Percentiles rank a stretch among this genome's conserved stretches.
Conservation (phyloP, 148 eudicot genomes). For the Bassia scoparia region DNA sequence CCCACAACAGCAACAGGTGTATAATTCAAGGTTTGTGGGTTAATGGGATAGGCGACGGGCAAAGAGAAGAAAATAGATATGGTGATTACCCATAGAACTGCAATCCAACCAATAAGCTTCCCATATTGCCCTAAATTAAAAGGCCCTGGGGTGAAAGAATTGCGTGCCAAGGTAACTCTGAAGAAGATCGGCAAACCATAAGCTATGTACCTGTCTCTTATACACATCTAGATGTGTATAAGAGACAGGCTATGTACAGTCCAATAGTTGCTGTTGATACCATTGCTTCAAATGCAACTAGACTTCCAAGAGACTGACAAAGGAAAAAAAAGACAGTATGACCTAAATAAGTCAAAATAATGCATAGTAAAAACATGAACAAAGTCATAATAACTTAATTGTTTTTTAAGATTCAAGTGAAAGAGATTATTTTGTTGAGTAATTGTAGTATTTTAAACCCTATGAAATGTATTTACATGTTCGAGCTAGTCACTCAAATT, state of each 20-base stretch:
- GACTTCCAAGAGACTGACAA: slow-evolving; percentile 83
- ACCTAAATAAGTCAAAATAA: not conserved
- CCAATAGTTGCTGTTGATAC: slow-evolving; percentile 90
- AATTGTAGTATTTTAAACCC: too few species aligned
- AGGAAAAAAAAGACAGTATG: not conserved
- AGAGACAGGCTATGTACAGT: too few species aligned
- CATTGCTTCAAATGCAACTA: slow-evolving; percentile 95
- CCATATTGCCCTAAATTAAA: slow-evolving; percentile 79
- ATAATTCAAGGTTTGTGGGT: slow-evolving; percentile 65
- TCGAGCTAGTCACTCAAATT: too few species aligned
- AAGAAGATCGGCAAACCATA: slow-evolving; percentile 88
- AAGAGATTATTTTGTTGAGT: too few species aligned
- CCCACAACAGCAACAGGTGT: slow-evolving; percentile 94
- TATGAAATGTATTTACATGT: too few species aligned
- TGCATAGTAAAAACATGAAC: too few species aligned
- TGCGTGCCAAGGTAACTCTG: slow-evolving; percentile 81
- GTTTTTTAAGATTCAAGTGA: too few species aligned
- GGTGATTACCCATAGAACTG: slow-evolving; percentile 80
- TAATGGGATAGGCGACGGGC: slow-evolving; percentile 79
- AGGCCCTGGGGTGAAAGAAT: slow-evolving; percentile 77
- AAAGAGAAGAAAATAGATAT: slow-evolving; percentile 79
- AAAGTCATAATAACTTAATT: not conserved
- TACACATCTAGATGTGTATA: too few species aligned
- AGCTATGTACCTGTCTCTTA: too few species aligned
- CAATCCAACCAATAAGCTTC: slow-evolving; percentile 67